These are phyloP conservation scores for Scleroderma bovista DNA, from an alignment of 768 basidiomycete genomes.

Conservation along the genomic window DNA sequence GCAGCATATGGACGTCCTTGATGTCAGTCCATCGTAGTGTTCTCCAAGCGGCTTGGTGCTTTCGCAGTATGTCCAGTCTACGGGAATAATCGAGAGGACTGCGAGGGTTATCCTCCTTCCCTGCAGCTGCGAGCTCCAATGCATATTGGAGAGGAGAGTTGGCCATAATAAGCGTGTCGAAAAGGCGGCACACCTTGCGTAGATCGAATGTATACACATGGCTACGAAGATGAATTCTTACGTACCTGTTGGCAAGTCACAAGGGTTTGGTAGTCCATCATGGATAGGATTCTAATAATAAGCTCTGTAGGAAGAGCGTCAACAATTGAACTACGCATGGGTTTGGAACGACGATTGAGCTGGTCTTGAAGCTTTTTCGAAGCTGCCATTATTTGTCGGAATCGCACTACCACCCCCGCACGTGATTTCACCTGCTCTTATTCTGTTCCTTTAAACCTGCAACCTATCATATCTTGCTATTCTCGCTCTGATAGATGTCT, in stretches of 20 bases:
- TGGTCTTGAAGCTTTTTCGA: no score
- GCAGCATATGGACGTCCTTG: constrained; percentile 33
- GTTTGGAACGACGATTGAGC: neutral
- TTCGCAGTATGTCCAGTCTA: constrained; percentile 35
- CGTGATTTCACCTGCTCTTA: neutral
- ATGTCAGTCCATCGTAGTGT: constrained; percentile 31
- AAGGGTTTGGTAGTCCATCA: constrained; percentile 19
- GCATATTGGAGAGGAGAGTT: constrained; percentile 35
- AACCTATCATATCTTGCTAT: no score
- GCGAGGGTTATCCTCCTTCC: constrained; percentile 36
- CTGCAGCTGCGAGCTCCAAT: constrained; percentile 42
- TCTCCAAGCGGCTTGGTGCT: constrained; percentile 37
- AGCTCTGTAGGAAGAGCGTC: constrained; percentile 21
- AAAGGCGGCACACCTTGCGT: constrained; percentile 30
- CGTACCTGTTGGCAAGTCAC: constrained; percentile 26
- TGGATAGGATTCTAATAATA: constrained; percentile 15
- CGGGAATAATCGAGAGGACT: constrained; percentile 23
- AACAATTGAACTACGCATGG: constrained; percentile 6
- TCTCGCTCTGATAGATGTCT: constrained; percentile 18
- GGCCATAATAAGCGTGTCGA: constrained; percentile 22
- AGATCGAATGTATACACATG: neutral
- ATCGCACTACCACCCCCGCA: no score
- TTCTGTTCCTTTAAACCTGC: neutral
- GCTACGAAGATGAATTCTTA: neutral
- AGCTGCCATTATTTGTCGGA: no score